Conservation (phyloP, 768 basidiomycete species). For the Dacryopinax primogenitus region DNA sequence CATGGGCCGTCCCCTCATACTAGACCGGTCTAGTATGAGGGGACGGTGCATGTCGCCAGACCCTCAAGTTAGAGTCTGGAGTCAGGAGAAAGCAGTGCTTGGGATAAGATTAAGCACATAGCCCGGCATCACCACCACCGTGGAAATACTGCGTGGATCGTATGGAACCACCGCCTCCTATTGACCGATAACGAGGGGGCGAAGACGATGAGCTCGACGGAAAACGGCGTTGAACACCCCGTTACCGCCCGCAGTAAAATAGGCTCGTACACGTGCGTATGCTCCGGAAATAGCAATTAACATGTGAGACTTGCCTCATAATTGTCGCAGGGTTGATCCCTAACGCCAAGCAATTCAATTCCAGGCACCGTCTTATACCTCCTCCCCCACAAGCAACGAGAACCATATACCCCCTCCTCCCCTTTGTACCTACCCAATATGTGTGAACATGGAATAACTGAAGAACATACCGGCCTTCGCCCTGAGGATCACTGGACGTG, state of each 20-base stretch:
- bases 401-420: background rate
- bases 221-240: background rate
- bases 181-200: background rate
- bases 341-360: background rate
- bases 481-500: constrained; percentile 6
- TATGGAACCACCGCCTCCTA: too few species aligned
- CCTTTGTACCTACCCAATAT: background rate
- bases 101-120: background rate
- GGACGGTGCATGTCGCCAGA: too few species aligned
- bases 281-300: background rate
- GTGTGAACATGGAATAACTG: background rate
- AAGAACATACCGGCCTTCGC: background rate
- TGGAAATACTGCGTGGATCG: background rate
- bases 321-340: background rate
- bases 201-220: background rate
- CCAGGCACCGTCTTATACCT: background rate
- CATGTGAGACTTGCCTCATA: background rate
- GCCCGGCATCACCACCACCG: too few species aligned
- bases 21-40: too few species aligned
- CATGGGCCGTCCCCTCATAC: too few species aligned
- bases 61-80: too few species aligned
- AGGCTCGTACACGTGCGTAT: background rate
- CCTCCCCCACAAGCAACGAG: background rate
- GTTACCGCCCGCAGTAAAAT: background rate
- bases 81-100: too few species aligned